Evolutionary conservation across 768 basidiomycete genomes (phyloP), one percentile per base, ranked within the genome.

Genomic region (Coprinopsis sp.): DNA sequence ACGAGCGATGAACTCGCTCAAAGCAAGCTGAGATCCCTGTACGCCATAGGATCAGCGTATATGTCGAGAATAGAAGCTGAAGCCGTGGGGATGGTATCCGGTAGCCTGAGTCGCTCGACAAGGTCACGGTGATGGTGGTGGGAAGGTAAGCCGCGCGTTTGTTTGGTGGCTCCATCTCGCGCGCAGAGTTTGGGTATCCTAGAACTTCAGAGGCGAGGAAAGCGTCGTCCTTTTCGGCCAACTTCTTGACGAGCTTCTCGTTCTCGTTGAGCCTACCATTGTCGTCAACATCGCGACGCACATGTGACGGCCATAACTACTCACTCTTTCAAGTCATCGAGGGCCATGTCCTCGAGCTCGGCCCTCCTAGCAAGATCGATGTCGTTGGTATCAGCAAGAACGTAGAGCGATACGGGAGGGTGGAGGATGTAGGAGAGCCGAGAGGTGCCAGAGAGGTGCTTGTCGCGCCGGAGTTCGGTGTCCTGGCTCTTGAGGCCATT

Each of bases 231-330:
- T 97, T 97, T 79, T 98, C 96, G 56, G 95, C 95, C 58, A 98
- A 89, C 77, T 96, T 96, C 81, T 98, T 99, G 64, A 98, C 96
- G 52, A 99, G 90, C 76, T 99, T 99, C 80, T 99, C 98, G 82
- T 98, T 99, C 77, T 96, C 95, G 86, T 95, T 96, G 55, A 97
- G 81, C 72, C 89, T 91, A 37, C 13, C 18, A n/a, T n/a, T 16
- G 5, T 10, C n/a, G 24, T 49, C 39, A 47, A 42, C 18, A 23
- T 16, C 5, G 6, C 1, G 10, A 19, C n/a, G n/a, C 4, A 7
- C 21, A 19, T 21, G 23, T 3, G 23, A 5, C n/a, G 12, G n/a
- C n/a, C 16, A 12, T 3, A 22, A 33, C 13, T 3, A 63, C 78
- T 29, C 63, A 93, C 93, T 99, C 98, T 73, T 99, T 98, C 73